A percentile compares a stretch with the other conserved stretches of the same genome.
These are phyloP conservation scores for Lentinula sp. DNA, from an alignment of 768 basidiomycete species.

Conservation along the genomic window DNA sequence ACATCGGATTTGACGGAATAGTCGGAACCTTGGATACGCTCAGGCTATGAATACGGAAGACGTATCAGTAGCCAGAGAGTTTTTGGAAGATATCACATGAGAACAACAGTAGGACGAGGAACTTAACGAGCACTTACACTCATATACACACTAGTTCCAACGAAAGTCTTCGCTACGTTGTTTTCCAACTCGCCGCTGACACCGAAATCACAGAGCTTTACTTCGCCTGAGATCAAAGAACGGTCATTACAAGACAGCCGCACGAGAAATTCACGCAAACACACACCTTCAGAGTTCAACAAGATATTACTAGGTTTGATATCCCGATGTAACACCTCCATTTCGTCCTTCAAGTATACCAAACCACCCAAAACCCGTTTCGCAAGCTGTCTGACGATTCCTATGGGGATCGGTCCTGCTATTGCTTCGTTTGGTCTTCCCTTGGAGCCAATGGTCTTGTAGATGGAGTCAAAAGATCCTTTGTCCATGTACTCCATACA, in stretches of 20 bases:
- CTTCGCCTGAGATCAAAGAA: slow-evolving; percentile 87
- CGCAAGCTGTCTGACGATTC: slow-evolving; percentile 89
- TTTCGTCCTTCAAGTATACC: slow-evolving; percentile 94
- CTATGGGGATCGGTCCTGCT: slow-evolving; percentile 66
- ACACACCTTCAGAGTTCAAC: slow-evolving; percentile 75
- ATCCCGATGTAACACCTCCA: slow-evolving; percentile 94
- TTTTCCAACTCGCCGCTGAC: slow-evolving; percentile 99
- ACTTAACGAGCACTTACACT: slow-evolving; percentile 49
- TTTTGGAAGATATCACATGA: not conserved
- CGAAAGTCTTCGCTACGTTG: slow-evolving; percentile 97
- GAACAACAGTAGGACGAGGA: slow-evolving; percentile 26
- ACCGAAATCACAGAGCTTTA: slow-evolving; percentile 99
- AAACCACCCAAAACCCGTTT: slow-evolving; percentile 89
- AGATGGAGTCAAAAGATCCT: slow-evolving; percentile 89
- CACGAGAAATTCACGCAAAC: slow-evolving; percentile 1
- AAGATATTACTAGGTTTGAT: slow-evolving; percentile 85
- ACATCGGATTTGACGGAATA: slow-evolving; percentile 99
- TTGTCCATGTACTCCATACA: slow-evolving; percentile 98
- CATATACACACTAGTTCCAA: slow-evolving; percentile 99
- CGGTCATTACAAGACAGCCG: slow-evolving; percentile 85
- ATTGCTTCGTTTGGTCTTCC: not conserved
- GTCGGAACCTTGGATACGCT: slow-evolving; percentile 97
- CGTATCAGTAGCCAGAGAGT: not conserved
- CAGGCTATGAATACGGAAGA: slow-evolving; percentile 57
- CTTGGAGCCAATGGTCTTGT: slow-evolving; percentile 83